Conservation (phyloP, 163 green algal species). For the Prototheca wickerhamii region DNA sequence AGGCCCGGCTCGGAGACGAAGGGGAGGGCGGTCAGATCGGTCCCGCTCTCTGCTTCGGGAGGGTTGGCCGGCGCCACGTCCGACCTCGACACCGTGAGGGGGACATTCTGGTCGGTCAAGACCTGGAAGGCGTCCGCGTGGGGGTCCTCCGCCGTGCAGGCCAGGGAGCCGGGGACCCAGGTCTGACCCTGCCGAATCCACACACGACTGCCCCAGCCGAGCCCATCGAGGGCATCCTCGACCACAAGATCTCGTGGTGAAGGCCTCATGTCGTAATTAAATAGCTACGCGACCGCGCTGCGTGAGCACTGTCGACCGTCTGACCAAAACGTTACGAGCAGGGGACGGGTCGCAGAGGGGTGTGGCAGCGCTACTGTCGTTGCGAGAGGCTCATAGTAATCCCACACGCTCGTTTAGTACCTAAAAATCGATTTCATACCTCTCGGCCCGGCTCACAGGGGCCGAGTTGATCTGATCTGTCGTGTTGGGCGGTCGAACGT, state of each 20-base stretch:
- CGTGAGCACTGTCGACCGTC: too few species aligned
- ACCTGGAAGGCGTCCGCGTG: background rate
- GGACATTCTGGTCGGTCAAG: background rate
- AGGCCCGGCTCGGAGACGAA: slow-evolving; percentile 86
- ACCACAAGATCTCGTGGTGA: too few species aligned
- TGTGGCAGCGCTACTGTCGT: too few species aligned
- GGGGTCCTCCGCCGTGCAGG: background rate
- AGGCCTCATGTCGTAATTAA: too few species aligned
- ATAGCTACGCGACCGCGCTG: too few species aligned
- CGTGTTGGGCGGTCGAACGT: background rate
- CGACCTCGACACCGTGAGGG: background rate
- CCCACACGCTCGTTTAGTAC: too few species aligned
- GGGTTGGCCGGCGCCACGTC: slow-evolving; percentile 20
- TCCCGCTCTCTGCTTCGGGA: slow-evolving; percentile 33
- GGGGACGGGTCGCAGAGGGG: too few species aligned
- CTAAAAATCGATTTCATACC: too few species aligned
- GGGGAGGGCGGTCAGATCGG: slow-evolving; percentile 65
- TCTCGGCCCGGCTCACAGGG: too few species aligned
- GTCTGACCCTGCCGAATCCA: slow-evolving; percentile 9
- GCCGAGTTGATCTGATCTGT: too few species aligned
- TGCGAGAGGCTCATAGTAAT: too few species aligned
- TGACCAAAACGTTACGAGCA: too few species aligned
- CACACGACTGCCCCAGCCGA: slow-evolving; percentile 25
- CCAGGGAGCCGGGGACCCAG: slow-evolving; percentile 1
- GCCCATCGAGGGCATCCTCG: slow-evolving; percentile 25